Evolutionary conservation across 768 basidiomycete genomes (phyloP), one percentile per base, ranked within the genome.

Genomic region (Dentipellis fragilis): DNA sequence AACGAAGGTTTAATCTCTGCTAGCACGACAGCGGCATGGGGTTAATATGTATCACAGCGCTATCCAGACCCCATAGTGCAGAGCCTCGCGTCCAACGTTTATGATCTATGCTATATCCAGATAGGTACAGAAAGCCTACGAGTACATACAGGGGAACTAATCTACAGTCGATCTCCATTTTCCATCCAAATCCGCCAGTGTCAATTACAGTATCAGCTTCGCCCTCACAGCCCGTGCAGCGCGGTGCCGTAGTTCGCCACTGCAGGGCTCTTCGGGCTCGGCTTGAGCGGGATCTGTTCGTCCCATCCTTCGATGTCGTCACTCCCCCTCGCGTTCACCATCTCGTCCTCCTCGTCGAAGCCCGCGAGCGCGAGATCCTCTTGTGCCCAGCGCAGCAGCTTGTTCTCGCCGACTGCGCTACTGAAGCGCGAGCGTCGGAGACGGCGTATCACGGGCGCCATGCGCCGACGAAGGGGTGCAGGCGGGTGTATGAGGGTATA

Each of bases 11-110:
- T 49, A 45, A 17, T 36, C 3, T 29, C 50, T 42, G 35, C 10
- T 61, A 81, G 80, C 67, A 79, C 80, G n/a, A 81, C 78, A 0
- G 78, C 78, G 51, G 80, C 80, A 0, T 82, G 80, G 80, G 80
- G 78, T 62, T 81, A 59, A 56, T 36, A 46, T 56, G 48, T 52
- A 57, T 50, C 48, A 49, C 22, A 55, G 22, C 17, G 16, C 10
- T 46, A 23, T 19, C 16, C 22, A 49, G n/a, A 42, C 21, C 39
- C 23, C 21, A 53, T 19, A 60, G 34, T 29, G 49, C 49, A 52
- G 46, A 45, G 48, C 46, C 51, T 55, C 38, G 36, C 45, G n/a
- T 36, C 17, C 36, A 4, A 19, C 48, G 29, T 60, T n/a, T 23
- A 23, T 49, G 34, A 19, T 37, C 23, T 49, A 23, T 49, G 34